A percentile compares a stretch with the other conserved stretches of the same genome.
Evolutionary conservation across 257 asterid species (phyloP).

Genomic region (Parsonsia alboflavescens): DNA sequence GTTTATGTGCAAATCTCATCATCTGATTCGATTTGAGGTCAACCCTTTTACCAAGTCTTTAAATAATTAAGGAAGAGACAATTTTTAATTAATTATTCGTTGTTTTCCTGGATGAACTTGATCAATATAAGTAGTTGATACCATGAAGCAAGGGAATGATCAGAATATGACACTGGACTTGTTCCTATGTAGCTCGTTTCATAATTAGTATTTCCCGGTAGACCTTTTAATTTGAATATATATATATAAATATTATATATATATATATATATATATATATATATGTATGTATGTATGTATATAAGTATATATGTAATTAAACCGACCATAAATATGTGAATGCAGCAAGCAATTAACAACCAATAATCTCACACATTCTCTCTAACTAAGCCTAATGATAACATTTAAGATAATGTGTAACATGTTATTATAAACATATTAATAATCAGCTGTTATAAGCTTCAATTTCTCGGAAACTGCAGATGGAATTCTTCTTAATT

Average conservation of each 20-base stretch:
- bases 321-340: conserved; percentile 20
- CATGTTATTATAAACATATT: background rate
- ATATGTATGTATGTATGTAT: too few relatives aligned
- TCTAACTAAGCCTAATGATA: background rate
- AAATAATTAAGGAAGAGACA: background rate
- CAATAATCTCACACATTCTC: conserved; percentile 7
- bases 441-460: too few relatives aligned
- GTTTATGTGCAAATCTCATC: background rate
- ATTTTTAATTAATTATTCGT: background rate
- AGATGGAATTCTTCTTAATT: background rate
- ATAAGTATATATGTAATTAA: too few relatives aligned
- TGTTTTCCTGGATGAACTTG: conserved; percentile 19
- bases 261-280: too few relatives aligned
- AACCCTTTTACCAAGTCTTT: conserved; percentile 19
- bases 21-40: conserved; percentile 19
- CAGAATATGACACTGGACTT: conserved; percentile 17
- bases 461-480: background rate
- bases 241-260: too few relatives aligned
- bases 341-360: conserved; percentile 19
- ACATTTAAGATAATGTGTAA: background rate
- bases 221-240: background rate
- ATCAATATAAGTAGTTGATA: background rate
- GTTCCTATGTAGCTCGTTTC: background rate
- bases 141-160: conserved; percentile 29
- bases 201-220: background rate